Conservation (phyloP, 495 filamentous ascomycete species). For the Penicillium arizonense region DNA sequence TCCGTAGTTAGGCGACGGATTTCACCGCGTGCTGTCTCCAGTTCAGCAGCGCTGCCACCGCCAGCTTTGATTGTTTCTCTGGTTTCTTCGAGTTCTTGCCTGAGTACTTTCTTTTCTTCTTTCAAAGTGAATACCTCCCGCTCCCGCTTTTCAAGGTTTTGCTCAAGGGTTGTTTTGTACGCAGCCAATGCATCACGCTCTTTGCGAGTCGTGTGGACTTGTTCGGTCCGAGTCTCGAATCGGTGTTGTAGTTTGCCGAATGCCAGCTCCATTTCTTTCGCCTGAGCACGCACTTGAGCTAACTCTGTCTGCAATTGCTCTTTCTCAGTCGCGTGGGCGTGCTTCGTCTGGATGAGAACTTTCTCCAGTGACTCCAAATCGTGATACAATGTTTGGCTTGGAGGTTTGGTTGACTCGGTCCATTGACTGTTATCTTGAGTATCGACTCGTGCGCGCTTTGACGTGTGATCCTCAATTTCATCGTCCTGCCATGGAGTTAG, state of each 20-base stretch:
- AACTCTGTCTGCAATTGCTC: slow-evolving; percentile 29
- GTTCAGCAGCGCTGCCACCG: slow-evolving; percentile 47
- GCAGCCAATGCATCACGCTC: slow-evolving; percentile 31
- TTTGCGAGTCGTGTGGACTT: slow-evolving; percentile 36
- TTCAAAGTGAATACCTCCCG: slow-evolving; percentile 47
- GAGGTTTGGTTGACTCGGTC: slow-evolving; percentile 32
- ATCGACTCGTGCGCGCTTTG: slow-evolving; percentile 35
- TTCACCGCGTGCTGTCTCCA: slow-evolving; percentile 46
- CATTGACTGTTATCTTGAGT: slow-evolving; percentile 32
- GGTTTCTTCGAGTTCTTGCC: slow-evolving; percentile 49
- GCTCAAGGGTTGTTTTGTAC: slow-evolving; percentile 24
- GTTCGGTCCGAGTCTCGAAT: slow-evolving; percentile 40
- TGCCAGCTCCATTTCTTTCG: slow-evolving; percentile 26
- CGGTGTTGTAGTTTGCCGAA: slow-evolving; percentile 40
- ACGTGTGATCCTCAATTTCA: slow-evolving; percentile 22
- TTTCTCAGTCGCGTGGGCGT: slow-evolving; percentile 27
- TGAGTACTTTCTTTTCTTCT: slow-evolving; percentile 45
- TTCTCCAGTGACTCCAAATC: slow-evolving; percentile 34
- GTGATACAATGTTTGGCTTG: slow-evolving; percentile 31
- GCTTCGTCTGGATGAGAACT: slow-evolving; percentile 36
- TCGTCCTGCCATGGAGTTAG: slow-evolving; percentile 23
- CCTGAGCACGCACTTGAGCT: slow-evolving; percentile 15
- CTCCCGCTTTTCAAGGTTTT: slow-evolving; percentile 38
- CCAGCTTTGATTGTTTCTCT: slow-evolving; percentile 47
- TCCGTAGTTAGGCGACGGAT: slow-evolving; percentile 42